phyloP scores from a whole-genome alignment of 2,329 filamentous ascomycete species.

The Xylariaceae sp. region DNA sequence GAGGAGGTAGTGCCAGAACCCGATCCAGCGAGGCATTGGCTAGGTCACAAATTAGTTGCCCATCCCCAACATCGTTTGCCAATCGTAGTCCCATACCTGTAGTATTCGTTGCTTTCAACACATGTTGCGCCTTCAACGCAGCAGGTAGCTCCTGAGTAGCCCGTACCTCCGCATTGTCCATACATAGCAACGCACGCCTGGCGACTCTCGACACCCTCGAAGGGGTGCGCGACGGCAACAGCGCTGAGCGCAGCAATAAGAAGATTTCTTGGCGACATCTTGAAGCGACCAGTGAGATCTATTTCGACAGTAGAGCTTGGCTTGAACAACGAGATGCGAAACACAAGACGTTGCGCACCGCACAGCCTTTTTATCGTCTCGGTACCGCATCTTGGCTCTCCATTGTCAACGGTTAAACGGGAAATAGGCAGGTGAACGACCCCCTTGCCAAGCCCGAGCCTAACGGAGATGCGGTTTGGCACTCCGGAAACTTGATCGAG shows the following conservation, averaged over 20 bases:
- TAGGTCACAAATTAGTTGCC: neutral
- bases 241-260: neutral
- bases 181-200: neutral
- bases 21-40: conserved; percentile 21
- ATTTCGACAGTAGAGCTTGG: no score
- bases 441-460: no score
- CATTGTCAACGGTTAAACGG: no score
- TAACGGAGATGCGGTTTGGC: no score
- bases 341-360: no score
- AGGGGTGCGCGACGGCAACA: neutral
- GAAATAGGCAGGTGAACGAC: no score
- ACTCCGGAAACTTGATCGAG: no score
- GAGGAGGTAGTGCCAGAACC: conserved; percentile 12
- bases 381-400: no score
- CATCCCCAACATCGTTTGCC: neutral
- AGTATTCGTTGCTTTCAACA: conserved; percentile 21
- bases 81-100: conserved; percentile 15
- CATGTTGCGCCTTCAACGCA: conserved; percentile 40
- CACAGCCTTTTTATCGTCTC: no score
- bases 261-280: neutral
- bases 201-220: neutral
- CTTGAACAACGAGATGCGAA: no score
- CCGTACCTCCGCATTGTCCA: conserved; percentile 44
- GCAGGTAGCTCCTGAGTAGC: conserved; percentile 42
- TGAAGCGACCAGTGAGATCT: no score